Percentiles rank a stretch among this genome's conserved stretches.
Evolutionary conservation across 2,329 filamentous ascomycete species (phyloP).

Genomic region (Tolypocladium tropicale): DNA sequence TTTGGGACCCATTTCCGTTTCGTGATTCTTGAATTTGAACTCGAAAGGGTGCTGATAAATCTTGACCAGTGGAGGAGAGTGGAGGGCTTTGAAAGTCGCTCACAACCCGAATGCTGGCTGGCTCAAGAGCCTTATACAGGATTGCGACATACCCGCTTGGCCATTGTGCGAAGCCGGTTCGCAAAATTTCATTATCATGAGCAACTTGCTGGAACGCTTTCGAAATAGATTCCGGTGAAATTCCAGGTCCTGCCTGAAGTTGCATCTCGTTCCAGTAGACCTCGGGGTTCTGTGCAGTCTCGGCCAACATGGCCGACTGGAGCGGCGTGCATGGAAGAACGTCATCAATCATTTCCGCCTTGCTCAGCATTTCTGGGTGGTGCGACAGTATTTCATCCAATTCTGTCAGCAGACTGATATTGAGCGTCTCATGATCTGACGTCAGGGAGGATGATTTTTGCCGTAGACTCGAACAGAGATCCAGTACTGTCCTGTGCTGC

Average conservation of each 20-base stretch:
- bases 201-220: slow-evolving; percentile 40
- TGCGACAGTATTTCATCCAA: slow-evolving; percentile 9
- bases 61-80: slow-evolving; percentile 24
- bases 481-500: slow-evolving; percentile 33
- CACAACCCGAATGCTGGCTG: slow-evolving; percentile 30
- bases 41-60: slow-evolving; percentile 46
- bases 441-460: background rate
- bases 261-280: slow-evolving; percentile 75
- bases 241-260: slow-evolving; percentile 38
- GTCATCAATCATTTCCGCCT: slow-evolving; percentile 22
- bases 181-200: slow-evolving; percentile 52
- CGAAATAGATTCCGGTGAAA: slow-evolving; percentile 28
- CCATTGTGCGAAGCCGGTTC: slow-evolving; percentile 60
- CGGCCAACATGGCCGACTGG: slow-evolving; percentile 71
- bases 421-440: background rate
- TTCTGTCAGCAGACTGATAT: slow-evolving; percentile 10
- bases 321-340: slow-evolving; percentile 59
- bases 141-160: slow-evolving; percentile 31
- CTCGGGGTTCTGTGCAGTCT: slow-evolving; percentile 48
- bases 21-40: slow-evolving; percentile 39
- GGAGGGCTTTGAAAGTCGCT: slow-evolving; percentile 25
- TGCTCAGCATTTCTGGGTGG: slow-evolving; percentile 5
- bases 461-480: slow-evolving; percentile 11
- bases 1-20: slow-evolving; percentile 12
- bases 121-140: slow-evolving; percentile 44